phyloP scores from a whole-genome alignment of 495 filamentous ascomycete species.

The Penicillium steckii region DNA sequence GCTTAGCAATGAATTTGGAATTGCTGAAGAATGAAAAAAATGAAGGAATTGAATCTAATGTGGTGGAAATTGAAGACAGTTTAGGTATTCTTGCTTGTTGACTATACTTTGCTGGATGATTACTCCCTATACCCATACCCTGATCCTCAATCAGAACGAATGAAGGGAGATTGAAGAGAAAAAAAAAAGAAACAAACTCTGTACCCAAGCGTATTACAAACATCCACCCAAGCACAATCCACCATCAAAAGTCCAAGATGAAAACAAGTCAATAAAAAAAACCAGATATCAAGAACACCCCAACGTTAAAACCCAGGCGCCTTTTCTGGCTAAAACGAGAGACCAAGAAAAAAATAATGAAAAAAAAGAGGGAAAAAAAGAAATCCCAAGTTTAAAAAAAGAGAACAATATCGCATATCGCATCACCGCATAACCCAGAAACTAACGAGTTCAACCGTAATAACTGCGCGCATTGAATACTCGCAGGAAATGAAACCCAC shows the following conservation, averaged over 20 bases:
- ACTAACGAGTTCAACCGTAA: constrained; percentile 15
- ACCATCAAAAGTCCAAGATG: background rate
- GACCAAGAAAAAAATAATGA: constrained; percentile 17
- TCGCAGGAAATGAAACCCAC: constrained; percentile 7
- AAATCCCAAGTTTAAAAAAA: background rate
- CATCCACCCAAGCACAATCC: background rate
- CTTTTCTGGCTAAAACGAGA: constrained; percentile 26
- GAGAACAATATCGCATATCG: constrained; percentile 20
- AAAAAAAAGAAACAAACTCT: constrained; percentile 10
- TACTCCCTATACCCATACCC: constrained; percentile 1
- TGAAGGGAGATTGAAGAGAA: background rate
- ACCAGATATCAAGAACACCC: constrained; percentile 7
- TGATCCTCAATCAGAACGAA: background rate
- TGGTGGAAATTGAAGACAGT: no score
- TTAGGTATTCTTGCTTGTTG: constrained; percentile 1
- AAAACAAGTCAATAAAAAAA: constrained; percentile 5
- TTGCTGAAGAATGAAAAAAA: background rate
- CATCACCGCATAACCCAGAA: constrained; percentile 25
- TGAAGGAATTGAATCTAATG: background rate
- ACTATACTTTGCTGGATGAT: constrained; percentile 11
- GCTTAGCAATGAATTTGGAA: constrained; percentile 2
- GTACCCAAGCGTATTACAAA: constrained; percentile 16
- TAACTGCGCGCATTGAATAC: constrained; percentile 7
- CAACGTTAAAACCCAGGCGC: constrained; percentile 21
- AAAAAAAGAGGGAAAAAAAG: background rate